Conservation (phyloP, 805 yeast species). For the Sungouiozyma intestinalis region DNA sequence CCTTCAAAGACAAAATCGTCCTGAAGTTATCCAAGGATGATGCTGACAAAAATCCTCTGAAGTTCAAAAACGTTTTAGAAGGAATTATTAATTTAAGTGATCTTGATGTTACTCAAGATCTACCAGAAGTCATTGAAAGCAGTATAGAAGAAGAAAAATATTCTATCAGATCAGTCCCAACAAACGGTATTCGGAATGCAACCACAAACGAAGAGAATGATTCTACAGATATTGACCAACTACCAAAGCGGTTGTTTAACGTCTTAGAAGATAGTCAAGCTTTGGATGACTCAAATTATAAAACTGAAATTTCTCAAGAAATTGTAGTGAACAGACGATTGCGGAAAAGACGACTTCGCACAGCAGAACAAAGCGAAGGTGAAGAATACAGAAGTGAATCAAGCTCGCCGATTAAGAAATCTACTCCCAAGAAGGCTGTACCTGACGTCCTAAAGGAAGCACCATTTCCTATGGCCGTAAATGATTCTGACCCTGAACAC, state of each 20-base stretch:
- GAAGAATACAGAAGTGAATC: conserved; percentile 4
- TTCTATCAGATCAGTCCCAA: background rate
- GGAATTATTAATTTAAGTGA: conserved; percentile 2
- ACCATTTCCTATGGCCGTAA: conserved; percentile 5
- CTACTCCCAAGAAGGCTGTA: background rate
- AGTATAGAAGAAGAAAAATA: background rate
- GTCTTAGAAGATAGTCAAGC: background rate
- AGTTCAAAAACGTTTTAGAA: background rate
- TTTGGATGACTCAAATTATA: background rate
- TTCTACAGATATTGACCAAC: background rate
- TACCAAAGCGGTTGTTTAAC: background rate
- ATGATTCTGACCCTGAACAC: conserved; percentile 6
- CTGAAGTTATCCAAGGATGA: conserved; percentile 1
- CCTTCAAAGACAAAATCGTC: background rate
- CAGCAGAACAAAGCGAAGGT: conserved; percentile 4
- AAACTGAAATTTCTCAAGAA: conserved; percentile 12
- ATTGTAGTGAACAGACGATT: conserved; percentile 8
- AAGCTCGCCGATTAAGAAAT: conserved; percentile 5
- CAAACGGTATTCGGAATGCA: too few relatives aligned
- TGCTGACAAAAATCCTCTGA: background rate
- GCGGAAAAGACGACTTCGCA: conserved; percentile 4
- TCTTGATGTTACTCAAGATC: conserved; percentile 2
- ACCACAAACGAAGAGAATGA: too few relatives aligned
- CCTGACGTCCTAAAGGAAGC: background rate
- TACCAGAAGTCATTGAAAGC: conserved; percentile 15